Evolutionary conservation across 2,329 filamentous ascomycete genomes (phyloP).

Genomic region (Verticillium albo-atrum): DNA sequence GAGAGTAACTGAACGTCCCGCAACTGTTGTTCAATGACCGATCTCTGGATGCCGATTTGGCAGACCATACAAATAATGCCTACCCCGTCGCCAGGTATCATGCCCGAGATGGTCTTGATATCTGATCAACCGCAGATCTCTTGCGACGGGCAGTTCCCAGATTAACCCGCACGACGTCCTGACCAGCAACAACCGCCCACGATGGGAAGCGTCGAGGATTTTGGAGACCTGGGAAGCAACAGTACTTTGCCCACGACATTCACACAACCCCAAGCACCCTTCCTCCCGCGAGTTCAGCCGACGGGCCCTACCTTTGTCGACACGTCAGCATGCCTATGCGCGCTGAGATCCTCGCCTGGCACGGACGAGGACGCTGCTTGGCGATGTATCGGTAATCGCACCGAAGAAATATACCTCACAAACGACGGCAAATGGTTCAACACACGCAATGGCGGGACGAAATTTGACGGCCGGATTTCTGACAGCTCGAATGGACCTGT

Average conservation of each 20-base stretch:
- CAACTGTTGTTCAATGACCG: not conserved
- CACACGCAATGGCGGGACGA: slow-evolving; percentile 17
- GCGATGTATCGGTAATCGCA: slow-evolving; percentile 42
- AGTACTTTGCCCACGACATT: not conserved
- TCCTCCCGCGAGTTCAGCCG: slow-evolving; percentile 22
- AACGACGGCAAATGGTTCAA: slow-evolving; percentile 38
- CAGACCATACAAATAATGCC: not conserved
- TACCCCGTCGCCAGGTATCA: not conserved
- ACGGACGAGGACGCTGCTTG: slow-evolving; percentile 21
- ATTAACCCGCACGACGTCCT: not conserved
- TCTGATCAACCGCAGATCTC: no score
- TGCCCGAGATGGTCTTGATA: no score
- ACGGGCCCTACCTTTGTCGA: slow-evolving; percentile 34
- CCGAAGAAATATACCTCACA: slow-evolving; percentile 28
- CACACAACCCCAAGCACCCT: slow-evolving; percentile 30
- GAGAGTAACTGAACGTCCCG: not conserved
- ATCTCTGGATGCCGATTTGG: not conserved
- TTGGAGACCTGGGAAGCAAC: not conserved
- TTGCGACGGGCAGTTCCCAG: no score
- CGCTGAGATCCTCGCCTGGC: slow-evolving; percentile 19
- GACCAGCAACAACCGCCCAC: not conserved
- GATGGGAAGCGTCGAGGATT: not conserved
- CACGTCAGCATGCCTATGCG: slow-evolving; percentile 32
- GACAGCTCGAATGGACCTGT: slow-evolving; percentile 32
- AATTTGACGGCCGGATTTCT: slow-evolving; percentile 21